Conservation (phyloP, 495 filamentous ascomycete genomes). For the Hypoxylon fuscum region DNA sequence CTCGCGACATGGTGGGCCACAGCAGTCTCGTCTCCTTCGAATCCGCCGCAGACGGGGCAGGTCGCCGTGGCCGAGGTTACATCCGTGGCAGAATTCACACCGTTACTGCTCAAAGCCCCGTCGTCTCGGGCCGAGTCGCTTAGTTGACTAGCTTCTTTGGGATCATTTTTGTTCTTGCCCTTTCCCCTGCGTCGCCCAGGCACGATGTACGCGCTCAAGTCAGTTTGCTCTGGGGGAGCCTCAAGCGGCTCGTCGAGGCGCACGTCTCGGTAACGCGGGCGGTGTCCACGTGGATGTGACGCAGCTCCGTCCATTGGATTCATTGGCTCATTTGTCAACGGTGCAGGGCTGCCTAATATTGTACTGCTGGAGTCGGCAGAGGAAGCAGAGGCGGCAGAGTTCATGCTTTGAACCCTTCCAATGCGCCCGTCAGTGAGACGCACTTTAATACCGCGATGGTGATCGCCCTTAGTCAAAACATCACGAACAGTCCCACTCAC, state of each 20-base stretch:
- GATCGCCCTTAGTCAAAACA: slow-evolving; percentile 72
- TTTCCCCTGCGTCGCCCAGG: slow-evolving; percentile 52
- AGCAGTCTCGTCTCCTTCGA: slow-evolving; percentile 67
- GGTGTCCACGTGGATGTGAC: slow-evolving; percentile 25
- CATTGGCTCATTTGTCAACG: slow-evolving; percentile 19
- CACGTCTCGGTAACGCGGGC: slow-evolving; percentile 29
- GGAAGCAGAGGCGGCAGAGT: slow-evolving; percentile 31
- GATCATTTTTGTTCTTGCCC: slow-evolving; percentile 33
- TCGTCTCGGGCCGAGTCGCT: slow-evolving; percentile 17
- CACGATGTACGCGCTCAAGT: slow-evolving; percentile 58
- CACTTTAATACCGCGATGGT: slow-evolving; percentile 81
- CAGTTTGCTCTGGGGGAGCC: slow-evolving; percentile 35
- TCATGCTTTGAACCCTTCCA: slow-evolving; percentile 71
- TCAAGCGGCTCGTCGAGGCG: slow-evolving; percentile 39
- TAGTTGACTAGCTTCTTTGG: slow-evolving; percentile 25
- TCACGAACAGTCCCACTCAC: slow-evolving; percentile 68
- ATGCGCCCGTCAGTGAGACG: slow-evolving; percentile 71
- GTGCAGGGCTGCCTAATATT: background rate
- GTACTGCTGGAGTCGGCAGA: slow-evolving; percentile 26
- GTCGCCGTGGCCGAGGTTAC: slow-evolving; percentile 40
- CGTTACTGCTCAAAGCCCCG: slow-evolving; percentile 12
- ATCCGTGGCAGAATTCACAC: slow-evolving; percentile 9
- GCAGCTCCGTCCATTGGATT: slow-evolving; percentile 3
- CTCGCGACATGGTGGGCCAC: slow-evolving; percentile 66
- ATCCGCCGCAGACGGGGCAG: slow-evolving; percentile 68